Conservation (phyloP, 2,329 filamentous ascomycete species). For the Ceratocystiopsis minuta region DNA sequence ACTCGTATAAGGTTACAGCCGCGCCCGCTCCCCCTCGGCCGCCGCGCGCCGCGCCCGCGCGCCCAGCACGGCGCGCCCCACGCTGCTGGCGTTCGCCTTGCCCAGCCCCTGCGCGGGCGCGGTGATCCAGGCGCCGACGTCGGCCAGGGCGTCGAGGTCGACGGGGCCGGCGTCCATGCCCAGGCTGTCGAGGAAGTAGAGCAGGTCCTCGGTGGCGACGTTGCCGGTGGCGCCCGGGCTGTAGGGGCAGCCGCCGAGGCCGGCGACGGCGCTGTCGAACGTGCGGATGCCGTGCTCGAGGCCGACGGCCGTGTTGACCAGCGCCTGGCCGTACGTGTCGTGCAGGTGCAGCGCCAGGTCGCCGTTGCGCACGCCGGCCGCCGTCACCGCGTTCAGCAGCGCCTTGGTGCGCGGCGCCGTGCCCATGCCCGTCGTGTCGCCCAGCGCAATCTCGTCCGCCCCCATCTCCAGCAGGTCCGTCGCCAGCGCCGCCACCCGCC, state of each 20-base stretch:
- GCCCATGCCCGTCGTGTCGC: constrained; percentile 83
- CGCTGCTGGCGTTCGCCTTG: constrained; percentile 43
- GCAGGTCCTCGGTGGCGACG: constrained; percentile 68
- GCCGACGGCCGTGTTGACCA: constrained; percentile 65
- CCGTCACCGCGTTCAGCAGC: constrained; percentile 44
- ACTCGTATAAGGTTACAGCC: too few species aligned
- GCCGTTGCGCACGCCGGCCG: constrained; percentile 49
- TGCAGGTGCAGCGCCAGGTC: constrained; percentile 75
- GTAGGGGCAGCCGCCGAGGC: constrained; percentile 71
- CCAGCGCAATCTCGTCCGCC: constrained; percentile 76
- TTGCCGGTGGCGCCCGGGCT: constrained; percentile 76
- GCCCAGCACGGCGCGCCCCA: constrained; percentile 42
- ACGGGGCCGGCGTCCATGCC: constrained; percentile 55
- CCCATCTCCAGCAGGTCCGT: constrained; percentile 63
- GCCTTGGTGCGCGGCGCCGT: constrained; percentile 53
- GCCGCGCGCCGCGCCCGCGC: constrained; percentile 17
- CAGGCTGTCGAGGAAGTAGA: constrained; percentile 58
- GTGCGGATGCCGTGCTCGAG: constrained; percentile 60
- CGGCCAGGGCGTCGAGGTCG: constrained; percentile 44
- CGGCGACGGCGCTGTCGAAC: constrained; percentile 66
- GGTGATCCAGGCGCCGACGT: constrained; percentile 58
- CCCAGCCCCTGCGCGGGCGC: constrained; percentile 29
- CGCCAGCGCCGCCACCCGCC: constrained; percentile 47
- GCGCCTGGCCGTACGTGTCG: constrained; percentile 70
- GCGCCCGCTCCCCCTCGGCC: neutral